Percentiles rank a stretch among this genome's conserved stretches.
Conservation (phyloP, 306 rosid genomes). For the Myrica gale region DNA sequence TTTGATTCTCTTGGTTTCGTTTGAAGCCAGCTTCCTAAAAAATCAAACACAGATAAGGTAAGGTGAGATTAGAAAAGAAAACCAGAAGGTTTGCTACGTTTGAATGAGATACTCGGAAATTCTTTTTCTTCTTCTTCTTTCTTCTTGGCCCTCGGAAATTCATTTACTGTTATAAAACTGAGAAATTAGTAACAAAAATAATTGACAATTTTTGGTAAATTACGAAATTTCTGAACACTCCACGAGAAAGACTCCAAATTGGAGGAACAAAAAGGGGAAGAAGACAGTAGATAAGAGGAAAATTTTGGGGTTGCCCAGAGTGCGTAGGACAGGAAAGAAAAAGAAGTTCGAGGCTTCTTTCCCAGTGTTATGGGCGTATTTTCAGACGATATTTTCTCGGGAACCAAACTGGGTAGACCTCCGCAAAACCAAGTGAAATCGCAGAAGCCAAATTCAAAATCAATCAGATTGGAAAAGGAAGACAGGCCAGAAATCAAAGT, state of each 20-base stretch:
- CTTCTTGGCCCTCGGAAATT: neutral
- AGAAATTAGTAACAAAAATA: neutral
- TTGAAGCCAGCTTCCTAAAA: slow-evolving; percentile 28
- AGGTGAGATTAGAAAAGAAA: neutral
- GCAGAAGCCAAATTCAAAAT: neutral
- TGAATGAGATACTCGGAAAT: neutral
- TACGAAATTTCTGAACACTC: neutral
- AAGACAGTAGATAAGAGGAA: neutral
- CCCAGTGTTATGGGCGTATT: too few relatives aligned
- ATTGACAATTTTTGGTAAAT: neutral
- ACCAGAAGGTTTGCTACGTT: too few relatives aligned
- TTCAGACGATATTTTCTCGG: slow-evolving; percentile 11
- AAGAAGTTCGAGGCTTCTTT: neutral
- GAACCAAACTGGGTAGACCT: slow-evolving; percentile 14
- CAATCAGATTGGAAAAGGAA: neutral
- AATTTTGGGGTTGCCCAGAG: neutral
- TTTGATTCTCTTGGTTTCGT: slow-evolving; percentile 21
- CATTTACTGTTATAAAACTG: neutral
- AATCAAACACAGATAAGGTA: neutral
- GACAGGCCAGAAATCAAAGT: neutral
- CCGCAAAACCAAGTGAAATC: neutral
- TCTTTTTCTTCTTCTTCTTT: too few relatives aligned
- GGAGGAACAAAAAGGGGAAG: neutral
- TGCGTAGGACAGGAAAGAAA: neutral
- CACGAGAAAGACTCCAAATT: neutral